Evolutionary conservation across 2,329 filamentous ascomycete species (phyloP), one percentile per base, ranked within the genome.

Genomic region (Graphium sp.): DNA sequence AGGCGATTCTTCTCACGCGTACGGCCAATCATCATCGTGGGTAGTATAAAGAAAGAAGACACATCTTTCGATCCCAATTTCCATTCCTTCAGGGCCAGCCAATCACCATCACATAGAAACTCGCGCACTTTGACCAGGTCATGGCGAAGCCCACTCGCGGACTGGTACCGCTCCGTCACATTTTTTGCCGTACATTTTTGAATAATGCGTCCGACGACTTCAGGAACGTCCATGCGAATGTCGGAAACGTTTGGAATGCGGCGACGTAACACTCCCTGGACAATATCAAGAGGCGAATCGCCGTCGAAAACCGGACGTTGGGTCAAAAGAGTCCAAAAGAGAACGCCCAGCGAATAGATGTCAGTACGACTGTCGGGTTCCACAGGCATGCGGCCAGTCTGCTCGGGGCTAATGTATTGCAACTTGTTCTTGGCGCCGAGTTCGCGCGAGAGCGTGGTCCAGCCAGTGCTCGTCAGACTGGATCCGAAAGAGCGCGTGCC

Each of bases 281-380:
- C 83, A 24, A 94, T 83, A 42, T 94, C 85, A 33, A 94, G 67
- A 1, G 85, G 81, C 1, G 73, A 76, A 9, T 72, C 65, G 7
- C 82, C 87, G 20, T 77, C 74, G 38, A 89, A 93, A 0, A 83
- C 78, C 4, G 79, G 69, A 40, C 75, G 69, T 17, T 84, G 82
- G 2, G 81, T 80, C 25, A 92, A 58, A 43, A 91, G 67, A 7
- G 70, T 81, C 77, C 83, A 94, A 48, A 94, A 87, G 2, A 94
- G 52, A 22, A 94, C 74, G 4, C 87, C 87, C 1, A 94, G 58
- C 1, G 82, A 85, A 54, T 94, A 94, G 18, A 94, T 91, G 49
- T 95, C 87, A 11, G 87, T 94, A 22, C 87, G 70, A 24, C 70
- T 81, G 50, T 94, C 87, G 2, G 87, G 87, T 48, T 94, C 85